Base-by-base conservation (phyloP, 2,329 filamentous ascomycete species). In the Cercospora nicotianae region DNA sequence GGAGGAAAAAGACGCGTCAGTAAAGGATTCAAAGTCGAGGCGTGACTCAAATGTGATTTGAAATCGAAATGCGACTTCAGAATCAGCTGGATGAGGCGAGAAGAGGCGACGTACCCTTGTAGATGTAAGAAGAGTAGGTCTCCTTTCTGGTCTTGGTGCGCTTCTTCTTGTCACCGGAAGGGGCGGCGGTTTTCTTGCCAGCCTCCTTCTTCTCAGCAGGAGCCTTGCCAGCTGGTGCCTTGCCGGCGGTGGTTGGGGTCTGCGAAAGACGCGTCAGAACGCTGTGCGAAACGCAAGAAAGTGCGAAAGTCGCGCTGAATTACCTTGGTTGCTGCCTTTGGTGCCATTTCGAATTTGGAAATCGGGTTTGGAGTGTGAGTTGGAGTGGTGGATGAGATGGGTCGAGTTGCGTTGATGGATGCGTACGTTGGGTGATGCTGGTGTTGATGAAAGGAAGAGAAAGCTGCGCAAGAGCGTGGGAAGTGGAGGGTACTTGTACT, bases 61-160 rank as follows among this genome's bases (percentile, higher is more conserved):
- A 68, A 64, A 63, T 70, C 67, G 69, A 70, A 66, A 67, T 51
- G 67, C 63, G 72, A 72, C 64, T 64, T 69, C 62, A 51, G 67
- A 66, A 70, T 51, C 31, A 65, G 64, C 53, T 59, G 63, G 62
- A 69, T 66, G 51, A 60, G 59, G 45, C 31, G 55, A 63, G 67
- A 67, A 60, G 64, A 67, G 63, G 63, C 60, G 58, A 68, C 88
- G 83, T 81, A 97, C 94, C 95, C 88, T 98, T 99, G 92, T 98
- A 99, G 86, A 99, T 99, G 89, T 99, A 99, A 66, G 93, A 96
- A 77, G 92, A 96, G 88, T 99, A 99, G n/a, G 95, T 99, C 89
- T 99, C 95, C 91, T 98, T 98, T 86, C 95, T 91, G 76, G 94
- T 92, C 94, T 99, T 99, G 87, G 93, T 96, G 81, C 95, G 93